Conservation (phyloP, 2,329 filamentous ascomycete genomes). For the Colletotrichum simmondsii region DNA sequence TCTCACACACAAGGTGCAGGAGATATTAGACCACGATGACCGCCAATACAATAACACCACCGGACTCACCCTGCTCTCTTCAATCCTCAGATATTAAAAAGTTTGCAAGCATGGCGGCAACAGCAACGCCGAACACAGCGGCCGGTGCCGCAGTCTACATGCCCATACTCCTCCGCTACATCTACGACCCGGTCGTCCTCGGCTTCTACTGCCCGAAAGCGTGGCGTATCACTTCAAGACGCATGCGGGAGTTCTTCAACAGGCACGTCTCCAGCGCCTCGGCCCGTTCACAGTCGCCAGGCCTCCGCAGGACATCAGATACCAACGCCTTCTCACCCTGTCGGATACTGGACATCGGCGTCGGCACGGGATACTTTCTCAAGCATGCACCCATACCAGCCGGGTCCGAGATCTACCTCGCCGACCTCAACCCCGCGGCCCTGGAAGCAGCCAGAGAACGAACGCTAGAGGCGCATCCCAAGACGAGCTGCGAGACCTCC, state of each 20-base stretch:
- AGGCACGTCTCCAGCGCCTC: conserved; percentile 42
- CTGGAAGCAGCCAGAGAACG: conserved; percentile 6
- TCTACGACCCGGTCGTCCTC: conserved; percentile 46
- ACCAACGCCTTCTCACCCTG: not conserved
- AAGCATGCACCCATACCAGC: not conserved
- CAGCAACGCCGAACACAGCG: conserved; percentile 7
- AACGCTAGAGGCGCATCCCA: conserved; percentile 5
- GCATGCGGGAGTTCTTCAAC: conserved; percentile 15
- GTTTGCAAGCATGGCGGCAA: not conserved
- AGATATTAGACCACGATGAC: not conserved
- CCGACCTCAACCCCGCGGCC: conserved; percentile 17
- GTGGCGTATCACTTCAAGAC: conserved; percentile 40
- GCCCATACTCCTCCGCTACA: conserved; percentile 16
- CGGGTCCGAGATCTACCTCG: not conserved
- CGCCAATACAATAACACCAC: not conserved
- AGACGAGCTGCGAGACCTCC: conserved; percentile 6
- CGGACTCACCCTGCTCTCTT: not conserved
- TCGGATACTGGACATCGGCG: conserved; percentile 51
- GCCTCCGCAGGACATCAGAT: not conserved
- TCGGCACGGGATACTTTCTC: conserved; percentile 50
- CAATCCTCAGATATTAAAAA: not conserved
- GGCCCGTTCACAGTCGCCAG: conserved; percentile 44
- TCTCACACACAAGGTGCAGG: not conserved
- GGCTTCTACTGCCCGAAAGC: conserved; percentile 46
- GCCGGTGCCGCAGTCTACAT: conserved; percentile 21